Percentiles rank a stretch among this genome's conserved stretches.
Conservation (phyloP, 371 early-diverging fungal genomes). For the Massospora cicadina region DNA sequence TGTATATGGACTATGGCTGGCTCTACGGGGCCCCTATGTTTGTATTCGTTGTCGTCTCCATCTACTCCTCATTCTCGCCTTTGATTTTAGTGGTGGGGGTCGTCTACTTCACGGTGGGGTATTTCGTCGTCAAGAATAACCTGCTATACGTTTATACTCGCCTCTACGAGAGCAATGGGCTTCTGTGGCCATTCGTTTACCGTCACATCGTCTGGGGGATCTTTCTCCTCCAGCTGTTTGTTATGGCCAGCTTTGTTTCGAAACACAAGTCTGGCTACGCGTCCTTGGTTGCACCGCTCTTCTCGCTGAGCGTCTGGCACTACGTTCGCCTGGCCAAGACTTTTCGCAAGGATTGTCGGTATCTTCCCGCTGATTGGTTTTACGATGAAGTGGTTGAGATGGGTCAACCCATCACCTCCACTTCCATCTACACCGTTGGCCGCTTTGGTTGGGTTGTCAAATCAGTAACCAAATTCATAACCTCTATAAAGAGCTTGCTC, state of each 20-base stretch:
- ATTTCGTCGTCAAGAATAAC: conserved; percentile 57
- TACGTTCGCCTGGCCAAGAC: conserved; percentile 27
- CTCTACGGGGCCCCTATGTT: conserved; percentile 55
- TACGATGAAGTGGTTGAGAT: not conserved
- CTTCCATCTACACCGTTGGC: not conserved
- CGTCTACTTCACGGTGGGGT: conserved; percentile 53
- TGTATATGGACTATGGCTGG: conserved; percentile 42
- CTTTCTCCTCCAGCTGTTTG: conserved; percentile 63
- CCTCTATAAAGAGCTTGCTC: not conserved
- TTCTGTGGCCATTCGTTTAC: conserved; percentile 53
- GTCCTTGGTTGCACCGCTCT: conserved; percentile 25
- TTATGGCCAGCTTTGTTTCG: conserved; percentile 55
- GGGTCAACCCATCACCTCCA: not conserved
- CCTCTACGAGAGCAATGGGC: conserved; percentile 60
- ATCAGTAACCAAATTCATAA: not conserved
- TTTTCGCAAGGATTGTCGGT: conserved; percentile 29
- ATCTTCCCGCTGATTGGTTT: conserved; percentile 18
- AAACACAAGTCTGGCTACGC: conserved; percentile 28
- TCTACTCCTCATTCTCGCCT: conserved; percentile 81
- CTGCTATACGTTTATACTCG: conserved; percentile 65
- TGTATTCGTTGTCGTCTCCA: conserved; percentile 62
- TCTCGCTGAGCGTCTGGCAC: conserved; percentile 28
- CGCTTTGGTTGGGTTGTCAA: not conserved
- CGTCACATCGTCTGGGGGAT: conserved; percentile 58
- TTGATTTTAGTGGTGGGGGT: conserved; percentile 60